phyloP scores from a whole-genome alignment of 106 monocot genomes.

The Dendrobium officinale region DNA sequence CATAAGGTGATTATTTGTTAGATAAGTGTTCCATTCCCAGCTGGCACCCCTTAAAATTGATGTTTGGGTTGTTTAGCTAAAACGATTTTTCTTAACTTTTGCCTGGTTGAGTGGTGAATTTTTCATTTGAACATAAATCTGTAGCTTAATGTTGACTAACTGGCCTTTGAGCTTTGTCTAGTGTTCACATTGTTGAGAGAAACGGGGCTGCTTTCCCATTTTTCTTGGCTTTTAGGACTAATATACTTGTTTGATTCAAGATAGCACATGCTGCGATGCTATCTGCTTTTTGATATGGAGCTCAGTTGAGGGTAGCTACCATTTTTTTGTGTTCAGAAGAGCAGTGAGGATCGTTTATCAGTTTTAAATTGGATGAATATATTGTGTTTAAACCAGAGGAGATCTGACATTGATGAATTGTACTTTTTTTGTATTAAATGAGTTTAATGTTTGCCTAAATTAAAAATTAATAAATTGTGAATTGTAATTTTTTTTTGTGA shows the following conservation, averaged over 20 bases:
- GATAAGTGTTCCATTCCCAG: not conserved
- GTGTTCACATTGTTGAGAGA: not conserved
- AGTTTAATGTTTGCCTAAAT: too few relatives aligned
- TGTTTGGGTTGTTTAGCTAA: not conserved
- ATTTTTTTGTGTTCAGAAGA: not conserved
- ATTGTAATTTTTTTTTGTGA: too few relatives aligned
- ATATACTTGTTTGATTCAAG: not conserved
- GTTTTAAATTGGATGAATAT: not conserved
- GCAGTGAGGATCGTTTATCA: not conserved
- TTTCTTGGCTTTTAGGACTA: not conserved
- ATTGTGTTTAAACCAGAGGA: not conserved
- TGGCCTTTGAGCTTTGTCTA: not conserved
- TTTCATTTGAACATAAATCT: not conserved
- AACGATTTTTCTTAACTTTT: conserved; percentile 1
- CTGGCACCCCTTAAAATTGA: not conserved
- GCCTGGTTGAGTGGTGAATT: not conserved
- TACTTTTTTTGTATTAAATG: too few relatives aligned
- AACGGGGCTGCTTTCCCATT: not conserved
- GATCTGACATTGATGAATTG: not conserved
- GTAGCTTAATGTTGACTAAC: too few relatives aligned
- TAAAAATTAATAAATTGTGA: too few relatives aligned
- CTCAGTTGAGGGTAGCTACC: not conserved
- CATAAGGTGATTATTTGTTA: not conserved
- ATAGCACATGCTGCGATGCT: not conserved
- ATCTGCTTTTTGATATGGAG: not conserved